These are phyloP conservation scores for Ophiocordyceps sinensis DNA, from an alignment of 2,329 filamentous ascomycete genomes.

Conservation along the genomic window DNA sequence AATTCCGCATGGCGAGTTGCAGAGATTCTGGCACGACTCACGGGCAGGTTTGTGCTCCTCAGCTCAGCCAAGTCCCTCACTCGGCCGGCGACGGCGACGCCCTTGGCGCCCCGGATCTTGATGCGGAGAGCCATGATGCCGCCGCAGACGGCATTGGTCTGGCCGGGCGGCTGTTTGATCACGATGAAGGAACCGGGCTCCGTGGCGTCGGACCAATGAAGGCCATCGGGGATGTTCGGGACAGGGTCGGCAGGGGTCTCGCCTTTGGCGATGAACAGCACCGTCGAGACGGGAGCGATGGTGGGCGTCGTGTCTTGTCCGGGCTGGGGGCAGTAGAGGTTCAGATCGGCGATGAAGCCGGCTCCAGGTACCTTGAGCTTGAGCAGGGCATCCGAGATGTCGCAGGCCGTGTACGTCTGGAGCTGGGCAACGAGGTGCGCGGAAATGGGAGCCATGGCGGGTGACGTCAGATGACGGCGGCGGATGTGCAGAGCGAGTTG, in stretches of 20 bases:
- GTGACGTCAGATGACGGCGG: neutral
- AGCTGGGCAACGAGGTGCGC: slow-evolving; percentile 13
- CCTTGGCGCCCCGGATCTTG: slow-evolving; percentile 43
- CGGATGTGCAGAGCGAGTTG: neutral
- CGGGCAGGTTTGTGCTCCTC: slow-evolving; percentile 37
- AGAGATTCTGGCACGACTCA: slow-evolving; percentile 19
- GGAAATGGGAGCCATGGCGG: slow-evolving; percentile 3
- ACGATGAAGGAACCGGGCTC: slow-evolving; percentile 46
- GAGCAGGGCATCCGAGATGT: slow-evolving; percentile 60
- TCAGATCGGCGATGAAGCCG: slow-evolving; percentile 49
- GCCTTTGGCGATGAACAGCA: slow-evolving; percentile 48
- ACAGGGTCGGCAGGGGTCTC: slow-evolving; percentile 14
- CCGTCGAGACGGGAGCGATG: slow-evolving; percentile 43
- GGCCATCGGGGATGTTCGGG: slow-evolving; percentile 39
- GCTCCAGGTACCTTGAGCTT: slow-evolving; percentile 52
- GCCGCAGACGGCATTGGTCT: slow-evolving; percentile 59
- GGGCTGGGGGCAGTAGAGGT: slow-evolving; percentile 16
- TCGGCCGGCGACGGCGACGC: slow-evolving; percentile 52
- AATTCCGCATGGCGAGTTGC: neutral
- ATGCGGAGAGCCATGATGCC: slow-evolving; percentile 63
- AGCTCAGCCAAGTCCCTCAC: slow-evolving; percentile 53
- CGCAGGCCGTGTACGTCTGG: slow-evolving; percentile 29
- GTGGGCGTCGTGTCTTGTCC: slow-evolving; percentile 10
- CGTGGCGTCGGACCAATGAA: slow-evolving; percentile 56
- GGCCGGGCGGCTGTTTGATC: slow-evolving; percentile 48